Evolutionary conservation across 768 basidiomycete species (phyloP), one percentile per base, ranked within the genome.

Genomic region (Sutorius australiensis): DNA sequence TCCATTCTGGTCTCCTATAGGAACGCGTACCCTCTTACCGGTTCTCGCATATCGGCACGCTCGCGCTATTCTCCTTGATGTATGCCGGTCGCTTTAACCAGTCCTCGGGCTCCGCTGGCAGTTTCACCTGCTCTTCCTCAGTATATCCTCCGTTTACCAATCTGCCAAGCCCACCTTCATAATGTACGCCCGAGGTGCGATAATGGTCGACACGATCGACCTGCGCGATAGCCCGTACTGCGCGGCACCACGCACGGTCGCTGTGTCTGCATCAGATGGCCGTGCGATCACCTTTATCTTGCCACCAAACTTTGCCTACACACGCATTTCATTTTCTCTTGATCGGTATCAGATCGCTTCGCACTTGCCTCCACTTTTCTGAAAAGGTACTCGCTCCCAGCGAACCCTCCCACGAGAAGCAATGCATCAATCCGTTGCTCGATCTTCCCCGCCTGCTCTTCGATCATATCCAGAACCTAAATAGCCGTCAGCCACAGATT

Each of bases 361-460:
- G 24, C 33, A 73, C 80, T 55, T 48, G 85, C 89, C 77, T 91
- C 80, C 37, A 93, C 86, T 56, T 82, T 80, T 63, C 81, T 77
- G 72, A 87, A 90, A 58, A 93, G 75, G 69, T 95, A 93, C 66
- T 90, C 86, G 68, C 87, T 87, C 7, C 86, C 89, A 45, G 86
- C 86, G 69, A 95, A 95, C 49, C 92, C 92, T 70, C 92, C 92
- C 66, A 95, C 91, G 62, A 94, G 82, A 59, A 95, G 80, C 47
- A 95, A 72, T 9, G 91, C 92, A 76, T 93, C 83, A 65, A 93
- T 81, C 42, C 75, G 75, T 63, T 88, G 85, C 64, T 86, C 79
- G 47, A 86, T 76, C 66, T 77, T 81, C 56, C 72, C 72, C 46
- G 83, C 74, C 70, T 92, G 91, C 19, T 85, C 84, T 61, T 91